Base-by-base conservation (phyloP, 2,329 filamentous ascomycete genomes). In the Boeremia lycopersici region DNA sequence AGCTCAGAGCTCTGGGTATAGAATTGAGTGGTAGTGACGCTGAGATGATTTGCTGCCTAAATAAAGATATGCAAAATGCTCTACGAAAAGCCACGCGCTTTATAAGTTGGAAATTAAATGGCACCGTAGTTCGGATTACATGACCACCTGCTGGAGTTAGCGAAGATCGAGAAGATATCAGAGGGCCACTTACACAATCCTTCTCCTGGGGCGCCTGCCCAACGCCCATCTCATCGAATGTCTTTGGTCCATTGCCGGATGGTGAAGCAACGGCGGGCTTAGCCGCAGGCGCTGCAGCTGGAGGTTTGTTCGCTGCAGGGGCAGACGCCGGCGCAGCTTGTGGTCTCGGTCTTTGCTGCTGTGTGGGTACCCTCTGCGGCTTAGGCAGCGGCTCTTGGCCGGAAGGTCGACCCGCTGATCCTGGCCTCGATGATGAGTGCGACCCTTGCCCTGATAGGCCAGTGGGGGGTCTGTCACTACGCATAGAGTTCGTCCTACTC, bases 171-270 rank as follows among this genome's bases (percentile, higher is more conserved):
- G 8, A 9, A 29, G 12, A 33, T 5, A 28, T 23, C n/a, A 23
- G 29, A 30, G 23, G 35, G 13, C 13, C 31, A 80, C 84, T 79
- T 86, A 97, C 93, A 80, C 93, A 99, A 77, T 98, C 93, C 63
- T 85, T 85, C n/a, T 96, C 90, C 58, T 88, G 84, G 76, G 95
- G 93, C 42, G 83, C 87, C 67, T 87, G 84, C 6, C 92, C 91
- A 65, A 99, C 93, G 34, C 95, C 95, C 95, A 99, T 99, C 72
- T 96, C 93, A 72, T 97, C 93, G 74, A 99, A 99, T 0, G 95
- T 98, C 67, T 95, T 91, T 1, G 95, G 93, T 10, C 93, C 95
- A 71, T 92, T 90, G 44, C 82, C 83, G 29, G 84, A 79, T 40
- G 74, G 57, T 53, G 61, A 56, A 25, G 62, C 40, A 23, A 62